Base-by-base conservation (phyloP, 2,329 filamentous ascomycete species). In the Fusarium circinatum region DNA sequence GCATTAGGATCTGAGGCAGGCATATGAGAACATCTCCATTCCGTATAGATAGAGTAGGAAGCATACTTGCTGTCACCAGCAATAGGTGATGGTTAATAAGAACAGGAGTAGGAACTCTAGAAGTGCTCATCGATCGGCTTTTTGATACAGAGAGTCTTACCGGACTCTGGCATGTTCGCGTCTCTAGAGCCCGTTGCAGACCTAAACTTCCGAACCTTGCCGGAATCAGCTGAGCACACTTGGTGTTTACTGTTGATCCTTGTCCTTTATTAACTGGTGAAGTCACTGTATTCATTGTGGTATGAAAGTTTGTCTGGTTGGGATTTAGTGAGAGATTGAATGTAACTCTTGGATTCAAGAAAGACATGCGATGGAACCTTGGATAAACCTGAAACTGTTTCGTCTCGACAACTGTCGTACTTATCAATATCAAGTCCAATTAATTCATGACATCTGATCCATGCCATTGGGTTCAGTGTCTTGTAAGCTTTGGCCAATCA, bases 401-500 rank as follows among this genome's bases (percentile, higher is more conserved):
- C 38, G n/a, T 24, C 28, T 39, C 39, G 15, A 47, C 17, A 28
- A 45, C 28, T 24, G 20, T 34, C 34, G 26, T 41, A 22, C 45
- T 14, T 20, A 36, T 30, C 18, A 24, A 65, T 48, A 28, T 36
- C 36, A 47, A 36, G 26, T 22, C 44, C n/a, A 28, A 57, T 52
- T 49, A 41, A 66, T 28, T 49, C 13, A 38, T 24, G 49, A 20
- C 44, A 39, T 55, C 20, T 54, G 32, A 62, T 30, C 52, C 58
- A 57, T 54, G 54, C 22, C 18, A n/a, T 55, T 38, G 52, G 62
- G 41, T 60, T 59, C 45, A 20, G 41, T 18, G 20, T 26, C 57
- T 54, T 28, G 26, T n/a, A 41, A 70, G 67, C 52, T 70, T 65
- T 34, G 36, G 8, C 67, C 67, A 70, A 70, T 70, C 66, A 66